phyloP scores from a whole-genome alignment of 225 moss, liverwort and hornwort genomes.

The Rhytidiadelphus loreus region DNA sequence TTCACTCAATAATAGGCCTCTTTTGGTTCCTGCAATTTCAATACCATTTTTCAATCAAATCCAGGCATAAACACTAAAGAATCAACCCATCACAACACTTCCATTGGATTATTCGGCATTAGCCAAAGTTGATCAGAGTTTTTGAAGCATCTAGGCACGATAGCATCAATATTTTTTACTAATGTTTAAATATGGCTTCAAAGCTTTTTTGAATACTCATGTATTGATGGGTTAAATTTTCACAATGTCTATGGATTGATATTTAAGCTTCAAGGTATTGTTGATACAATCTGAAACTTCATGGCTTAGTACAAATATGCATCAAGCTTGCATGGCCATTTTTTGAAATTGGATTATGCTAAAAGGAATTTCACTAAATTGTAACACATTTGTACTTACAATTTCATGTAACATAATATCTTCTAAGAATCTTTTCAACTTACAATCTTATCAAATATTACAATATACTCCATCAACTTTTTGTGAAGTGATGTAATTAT shows the following conservation, averaged over 20 bases:
- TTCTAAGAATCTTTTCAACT: neutral
- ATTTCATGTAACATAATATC: neutral
- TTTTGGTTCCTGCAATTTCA: neutral
- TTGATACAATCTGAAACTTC: neutral
- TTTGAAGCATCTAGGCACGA: rapidly evolving
- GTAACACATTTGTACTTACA: neutral
- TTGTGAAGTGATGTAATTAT: neutral
- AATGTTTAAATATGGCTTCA: neutral
- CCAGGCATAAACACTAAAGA: neutral
- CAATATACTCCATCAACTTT: neutral
- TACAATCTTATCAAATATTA: neutral
- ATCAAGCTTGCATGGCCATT: neutral
- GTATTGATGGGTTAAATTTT: neutral
- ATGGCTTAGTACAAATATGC: neutral
- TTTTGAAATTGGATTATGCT: neutral
- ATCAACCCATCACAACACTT: neutral
- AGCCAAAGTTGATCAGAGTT: neutral
- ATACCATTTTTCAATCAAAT: neutral
- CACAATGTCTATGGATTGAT: neutral
- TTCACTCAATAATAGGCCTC: neutral
- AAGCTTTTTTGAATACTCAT: too few species aligned
- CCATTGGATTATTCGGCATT: rapidly evolving
- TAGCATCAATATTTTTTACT: neutral
- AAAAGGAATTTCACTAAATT: too few species aligned
- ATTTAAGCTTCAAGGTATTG: neutral